Evolutionary conservation across 148 eudicot species (phyloP).

Genomic region (Salicornia ramosissima): DNA sequence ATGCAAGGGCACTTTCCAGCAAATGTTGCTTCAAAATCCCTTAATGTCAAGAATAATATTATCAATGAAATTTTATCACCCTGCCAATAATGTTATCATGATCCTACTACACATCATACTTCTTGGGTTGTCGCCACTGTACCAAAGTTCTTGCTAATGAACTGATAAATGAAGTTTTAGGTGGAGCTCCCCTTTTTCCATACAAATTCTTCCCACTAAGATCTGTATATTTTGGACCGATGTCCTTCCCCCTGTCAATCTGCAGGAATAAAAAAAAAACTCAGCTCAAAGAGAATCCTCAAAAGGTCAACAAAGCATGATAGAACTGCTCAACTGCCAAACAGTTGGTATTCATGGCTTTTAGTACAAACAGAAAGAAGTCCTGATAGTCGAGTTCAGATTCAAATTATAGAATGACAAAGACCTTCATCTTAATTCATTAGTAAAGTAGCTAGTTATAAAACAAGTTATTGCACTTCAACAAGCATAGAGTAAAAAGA

Average conservation of each 20-base stretch:
- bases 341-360: no score
- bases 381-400: no score
- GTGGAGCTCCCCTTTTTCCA: slow-evolving; percentile 60
- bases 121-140: slow-evolving; percentile 88
- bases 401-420: no score
- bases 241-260: slow-evolving; percentile 85
- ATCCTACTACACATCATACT: slow-evolving; percentile 68
- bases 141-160: slow-evolving; percentile 59
- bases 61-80: no score
- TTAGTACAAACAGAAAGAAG: no score
- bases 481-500: no score
- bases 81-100: slow-evolving; percentile 4
- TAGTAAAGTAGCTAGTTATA: no score
- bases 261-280: slow-evolving; percentile 28
- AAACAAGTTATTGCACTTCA: no score
- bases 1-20: slow-evolving; percentile 14
- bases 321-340: neutral
- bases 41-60: slow-evolving; percentile 21
- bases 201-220: slow-evolving; percentile 80
- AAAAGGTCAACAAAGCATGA: neutral
- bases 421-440: no score
- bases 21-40: slow-evolving; percentile 22
- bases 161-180: slow-evolving; percentile 49
- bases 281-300: neutral
- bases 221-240: slow-evolving; percentile 82